Evolutionary conservation across 2,329 filamentous ascomycete species (phyloP).

Genomic region (Aspergillus caelatus): DNA sequence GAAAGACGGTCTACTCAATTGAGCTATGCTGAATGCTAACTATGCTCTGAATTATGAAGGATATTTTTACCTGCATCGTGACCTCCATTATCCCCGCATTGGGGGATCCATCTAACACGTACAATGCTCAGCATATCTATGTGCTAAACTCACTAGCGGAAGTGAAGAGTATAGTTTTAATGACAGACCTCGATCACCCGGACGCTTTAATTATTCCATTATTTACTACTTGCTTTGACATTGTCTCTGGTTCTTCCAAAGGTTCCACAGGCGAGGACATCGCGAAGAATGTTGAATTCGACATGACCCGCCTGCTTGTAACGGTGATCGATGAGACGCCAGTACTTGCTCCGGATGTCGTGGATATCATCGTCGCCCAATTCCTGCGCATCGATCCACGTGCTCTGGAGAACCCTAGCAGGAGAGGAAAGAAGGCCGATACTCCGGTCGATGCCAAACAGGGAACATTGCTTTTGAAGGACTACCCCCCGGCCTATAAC

Average conservation of each 20-base stretch:
- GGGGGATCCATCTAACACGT: slow-evolving; percentile 82
- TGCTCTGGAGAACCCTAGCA: slow-evolving; percentile 54
- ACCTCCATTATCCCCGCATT: slow-evolving; percentile 81
- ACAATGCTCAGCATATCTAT: slow-evolving; percentile 91
- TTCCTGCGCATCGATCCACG: slow-evolving; percentile 85
- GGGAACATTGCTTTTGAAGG: slow-evolving; percentile 79
- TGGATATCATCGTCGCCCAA: slow-evolving; percentile 93
- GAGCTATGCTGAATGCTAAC: slow-evolving; percentile 17
- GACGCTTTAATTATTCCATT: slow-evolving; percentile 78
- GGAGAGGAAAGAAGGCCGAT: slow-evolving; percentile 58
- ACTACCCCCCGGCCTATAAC: slow-evolving; percentile 88
- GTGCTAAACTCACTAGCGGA: slow-evolving; percentile 86
- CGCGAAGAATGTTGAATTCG: slow-evolving; percentile 89
- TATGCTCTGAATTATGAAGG: slow-evolving; percentile 54
- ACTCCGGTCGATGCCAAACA: slow-evolving; percentile 71
- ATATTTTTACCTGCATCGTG: slow-evolving; percentile 90
- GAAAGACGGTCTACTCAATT: not conserved
- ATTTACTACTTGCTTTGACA: slow-evolving; percentile 90
- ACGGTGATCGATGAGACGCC: slow-evolving; percentile 84
- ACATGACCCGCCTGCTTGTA: slow-evolving; percentile 83
- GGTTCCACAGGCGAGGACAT: slow-evolving; percentile 77
- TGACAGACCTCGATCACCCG: slow-evolving; percentile 82
- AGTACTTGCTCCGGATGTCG: slow-evolving; percentile 75
- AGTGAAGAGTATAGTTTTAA: slow-evolving; percentile 89
- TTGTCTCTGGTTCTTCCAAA: slow-evolving; percentile 77